Base-by-base conservation (phyloP, 2,329 filamentous ascomycete species). In the Pseudocercospora fuligena region DNA sequence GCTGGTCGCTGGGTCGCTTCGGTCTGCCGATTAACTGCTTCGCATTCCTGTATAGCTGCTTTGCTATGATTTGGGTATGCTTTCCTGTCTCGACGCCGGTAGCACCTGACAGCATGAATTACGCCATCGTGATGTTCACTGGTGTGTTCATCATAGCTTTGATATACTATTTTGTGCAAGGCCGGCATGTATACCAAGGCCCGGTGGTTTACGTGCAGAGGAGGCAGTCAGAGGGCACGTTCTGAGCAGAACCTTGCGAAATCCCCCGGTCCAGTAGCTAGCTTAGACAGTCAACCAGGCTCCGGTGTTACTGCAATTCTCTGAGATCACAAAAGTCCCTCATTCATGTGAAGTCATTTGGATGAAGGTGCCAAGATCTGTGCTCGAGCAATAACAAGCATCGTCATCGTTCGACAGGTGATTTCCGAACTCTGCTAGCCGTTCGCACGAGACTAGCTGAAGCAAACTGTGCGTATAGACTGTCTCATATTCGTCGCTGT, bases 21-120 rank as follows among this genome's bases (percentile, higher is more conserved):
- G 73, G 73, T n/a, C 51, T 75, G 23, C 66, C 67, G 16, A 70
- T 75, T 51, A 76, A 76, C 27, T 61, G 63, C 29, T 71, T 74
- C 25, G 72, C 71, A 14, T 67, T 74, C 33, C 33, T 69, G 46
- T 74, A 73, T 57, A 63, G 62, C 29, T 67, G 64, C 33, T 70
- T 69, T 59, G 66, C 65, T 5, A 69, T 74, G 61, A 59, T 72
- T 54, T 72, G 70, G 64, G 63, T 71, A 54, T 73, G 68, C 67
- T 74, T 73, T 53, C 73, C 73, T 9, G 51, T 64, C 8, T 60
- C 62, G 0, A 49, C 69, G 7, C 70, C 68, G 6, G 67, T 72
- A 5, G 49, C 54, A n/a, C 56, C 69, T 11, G 36, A 64, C 5
- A 66, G 59, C 33, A 67, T 70, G 63, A 75, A 75, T 61, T 75